Base-by-base conservation (phyloP, 805 yeast species). In the Metschnikowia dekortorum region DNA sequence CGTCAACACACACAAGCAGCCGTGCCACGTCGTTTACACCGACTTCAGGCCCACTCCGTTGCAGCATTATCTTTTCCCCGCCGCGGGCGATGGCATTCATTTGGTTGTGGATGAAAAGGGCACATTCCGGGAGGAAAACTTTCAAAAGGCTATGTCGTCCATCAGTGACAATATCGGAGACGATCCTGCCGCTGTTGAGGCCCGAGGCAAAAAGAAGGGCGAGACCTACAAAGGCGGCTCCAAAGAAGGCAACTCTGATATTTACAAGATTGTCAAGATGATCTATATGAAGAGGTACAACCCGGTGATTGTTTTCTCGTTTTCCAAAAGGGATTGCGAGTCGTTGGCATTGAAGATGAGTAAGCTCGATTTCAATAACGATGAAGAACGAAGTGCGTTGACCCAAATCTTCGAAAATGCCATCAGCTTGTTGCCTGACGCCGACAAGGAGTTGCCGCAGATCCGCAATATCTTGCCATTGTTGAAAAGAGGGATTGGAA, bases 31-130 rank as follows among this genome's bases (percentile, higher is more conserved):
- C 68, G 99, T 94, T 18, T 94, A 94, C 69, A 94, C 99, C 1
- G 97, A 94, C 72, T 94, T 92, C 80, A 85, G 99, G 68, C 99
- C 99, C 36, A 94, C 99, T 6, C 99, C 99, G 1, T 75, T 94
- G 58, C 99, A 94, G 68, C 99, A 94, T 71, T 94, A 94, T 62
- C 73, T 94, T 48, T 94, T 94, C 75, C 99, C 99, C 29, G 95
- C 96, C n/a, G 95, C 91, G 50, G 98, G 99, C 50, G 96, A 89
- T 65, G 99, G 99, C 53, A 94, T 94, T 51, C 96, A 94, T 68
- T 77, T 94, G 57, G 99, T 94, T 13, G 98, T 94, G 41, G 99
- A 94, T 65, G 99, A 94, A 70, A 91, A 92, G 73, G 91, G 97
- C 40, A 82, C 87, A 5, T 94, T 94, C 69, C 81, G 98, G 61